A percentile compares a stretch with the other conserved stretches of the same genome.
These are phyloP conservation scores for Coelastrella sp. DNA, from an alignment of 139 green algal species.

Conservation along the genomic window DNA sequence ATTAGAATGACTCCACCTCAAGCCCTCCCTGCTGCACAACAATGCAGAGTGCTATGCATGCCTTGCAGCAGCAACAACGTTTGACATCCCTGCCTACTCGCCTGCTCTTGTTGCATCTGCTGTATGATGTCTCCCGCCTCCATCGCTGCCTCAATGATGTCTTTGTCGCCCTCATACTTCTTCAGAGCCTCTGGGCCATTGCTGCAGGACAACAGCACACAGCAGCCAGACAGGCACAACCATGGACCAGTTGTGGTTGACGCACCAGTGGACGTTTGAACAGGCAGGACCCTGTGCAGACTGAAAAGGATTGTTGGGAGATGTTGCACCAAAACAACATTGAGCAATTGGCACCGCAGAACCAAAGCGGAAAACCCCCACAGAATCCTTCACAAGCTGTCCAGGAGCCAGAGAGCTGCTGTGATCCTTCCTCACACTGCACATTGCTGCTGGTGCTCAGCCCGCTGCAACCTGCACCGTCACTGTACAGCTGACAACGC, in stretches of 20 bases:
- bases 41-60: not conserved
- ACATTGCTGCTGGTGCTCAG: too few relatives aligned
- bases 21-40: not conserved
- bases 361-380: too few relatives aligned
- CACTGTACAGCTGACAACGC: not conserved
- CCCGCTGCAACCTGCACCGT: too few relatives aligned
- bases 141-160: constrained; percentile 30
- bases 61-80: not conserved
- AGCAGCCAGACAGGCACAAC: not conserved
- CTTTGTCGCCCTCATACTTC: constrained; percentile 44
- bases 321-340: too few relatives aligned
- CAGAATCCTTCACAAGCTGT: too few relatives aligned
- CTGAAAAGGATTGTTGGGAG: not conserved
- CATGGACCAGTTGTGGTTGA: not conserved
- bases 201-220: not conserved
- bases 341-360: too few relatives aligned
- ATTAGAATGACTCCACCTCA: too few relatives aligned
- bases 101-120: constrained; percentile 21
- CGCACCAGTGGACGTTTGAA: not conserved
- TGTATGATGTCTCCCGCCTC: constrained; percentile 44
- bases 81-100: too few relatives aligned
- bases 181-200: constrained; percentile 41
- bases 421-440: too few relatives aligned
- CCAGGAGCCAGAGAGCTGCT: too few relatives aligned
- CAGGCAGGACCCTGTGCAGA: not conserved